Evolutionary conservation across 2,329 filamentous ascomycete species (phyloP), one percentile per base, ranked within the genome.

Genomic region (Zalaria obscura): DNA sequence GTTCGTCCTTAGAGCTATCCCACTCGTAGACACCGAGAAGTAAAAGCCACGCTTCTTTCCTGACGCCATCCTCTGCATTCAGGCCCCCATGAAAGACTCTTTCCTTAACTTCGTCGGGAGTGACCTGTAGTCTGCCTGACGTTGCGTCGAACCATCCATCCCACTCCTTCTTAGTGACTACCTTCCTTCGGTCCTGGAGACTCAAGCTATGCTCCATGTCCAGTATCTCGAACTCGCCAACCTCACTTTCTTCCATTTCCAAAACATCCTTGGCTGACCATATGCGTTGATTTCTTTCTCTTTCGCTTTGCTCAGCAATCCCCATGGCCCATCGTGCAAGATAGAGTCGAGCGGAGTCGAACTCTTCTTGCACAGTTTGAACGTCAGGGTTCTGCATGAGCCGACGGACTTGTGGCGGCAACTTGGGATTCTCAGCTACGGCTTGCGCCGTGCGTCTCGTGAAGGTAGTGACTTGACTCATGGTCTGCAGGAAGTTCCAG

Each of bases 321-420:
- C 87, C 87, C 91, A 98, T 96, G 2, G 91, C 91, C 91, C 91
- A 98, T 48, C 91, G 74, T 25, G 91, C 91, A 33, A 98, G 71
- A 56, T 98, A 98, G 45, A 98, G 72, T 48, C 91, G 76, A 3
- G 93, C 91, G 53, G 87, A 94, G 66, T 98, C 93, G 52, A 95
- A 98, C 57, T 98, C 93, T 45, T 96, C 88, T 56, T 95, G 88
- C 25, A 98, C 61, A 0, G 84, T 95, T 65, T 95, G 88, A 0
- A 98, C 87, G 55, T 98, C 88, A 0, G 88, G 88, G 49, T 93
- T 95, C 55, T 78, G 80, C 60, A 98, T 76, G 51, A 98, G 61
- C 39, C 85, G 75, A 54, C 81, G 75, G 28, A 98, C 76, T 59
- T 95, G 89, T 0, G 87, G 87, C 5, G 93, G 93, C 34, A 98